Percentiles rank a stretch among this genome's conserved stretches.
phyloP scores from a whole-genome alignment of 1,284 basidiomycete species.

The Naganishia sp. region DNA sequence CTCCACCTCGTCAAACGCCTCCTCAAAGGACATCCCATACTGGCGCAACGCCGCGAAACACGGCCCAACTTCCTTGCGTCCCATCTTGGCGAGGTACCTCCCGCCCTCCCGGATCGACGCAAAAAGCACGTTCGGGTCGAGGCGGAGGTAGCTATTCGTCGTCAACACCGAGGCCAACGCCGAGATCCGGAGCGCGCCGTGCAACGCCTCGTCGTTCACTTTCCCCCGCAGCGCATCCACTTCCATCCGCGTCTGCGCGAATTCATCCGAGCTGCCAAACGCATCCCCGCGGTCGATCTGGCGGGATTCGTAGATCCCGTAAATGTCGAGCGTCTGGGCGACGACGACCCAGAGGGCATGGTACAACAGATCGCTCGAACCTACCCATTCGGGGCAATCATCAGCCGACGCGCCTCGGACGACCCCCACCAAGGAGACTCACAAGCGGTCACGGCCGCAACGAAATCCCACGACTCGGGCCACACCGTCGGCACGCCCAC shows the following conservation, averaged over 20 bases:
- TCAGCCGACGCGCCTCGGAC: constrained; percentile 1
- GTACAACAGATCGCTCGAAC: constrained; percentile 82
- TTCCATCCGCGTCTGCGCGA: constrained; percentile 47
- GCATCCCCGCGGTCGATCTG: constrained; percentile 31
- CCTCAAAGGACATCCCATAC: constrained; percentile 68
- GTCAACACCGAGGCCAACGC: constrained; percentile 77
- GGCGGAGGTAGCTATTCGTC: constrained; percentile 72
- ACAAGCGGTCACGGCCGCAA: constrained; percentile 74
- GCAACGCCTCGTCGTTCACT: constrained; percentile 74
- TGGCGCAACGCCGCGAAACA: constrained; percentile 83
- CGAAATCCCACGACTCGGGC: constrained; percentile 83
- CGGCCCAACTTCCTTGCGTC: constrained; percentile 73
- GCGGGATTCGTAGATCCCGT: constrained; percentile 67
- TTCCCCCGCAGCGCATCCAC: constrained; percentile 68
- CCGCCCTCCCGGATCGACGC: constrained; percentile 80
- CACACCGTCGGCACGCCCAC: constrained; percentile 83
- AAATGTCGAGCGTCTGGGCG: constrained; percentile 66
- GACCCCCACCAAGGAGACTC: constrained; percentile 44
- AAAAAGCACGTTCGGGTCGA: constrained; percentile 73
- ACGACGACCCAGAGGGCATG: constrained; percentile 74
- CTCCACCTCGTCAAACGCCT: constrained; percentile 73
- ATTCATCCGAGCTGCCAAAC: constrained; percentile 22
- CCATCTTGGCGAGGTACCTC: constrained; percentile 73
- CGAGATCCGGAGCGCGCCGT: constrained; percentile 80
- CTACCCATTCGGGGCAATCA: constrained; percentile 46